Conservation (phyloP, 148 eudicot species). For the Fagopyrum tataricum region DNA sequence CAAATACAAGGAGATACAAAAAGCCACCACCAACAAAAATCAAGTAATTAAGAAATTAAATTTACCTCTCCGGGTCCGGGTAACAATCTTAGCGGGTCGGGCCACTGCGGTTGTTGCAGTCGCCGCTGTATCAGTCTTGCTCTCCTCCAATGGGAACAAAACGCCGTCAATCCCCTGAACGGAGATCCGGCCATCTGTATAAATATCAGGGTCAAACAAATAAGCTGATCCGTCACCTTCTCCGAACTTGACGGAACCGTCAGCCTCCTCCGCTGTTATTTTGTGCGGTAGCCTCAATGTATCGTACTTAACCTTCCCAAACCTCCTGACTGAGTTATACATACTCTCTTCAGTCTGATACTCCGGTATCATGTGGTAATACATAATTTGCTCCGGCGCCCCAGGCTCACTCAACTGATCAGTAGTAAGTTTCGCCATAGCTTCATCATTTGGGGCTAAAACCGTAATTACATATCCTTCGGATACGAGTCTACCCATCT, state of each 20-base stretch:
- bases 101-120: slow-evolving; percentile 4
- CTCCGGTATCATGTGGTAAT: slow-evolving; percentile 54
- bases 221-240: slow-evolving; percentile 49
- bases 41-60: neutral
- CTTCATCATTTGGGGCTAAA: slow-evolving; percentile 56
- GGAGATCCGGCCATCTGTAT: slow-evolving; percentile 55
- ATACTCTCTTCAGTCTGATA: slow-evolving; percentile 65
- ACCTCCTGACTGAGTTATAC: slow-evolving; percentile 56
- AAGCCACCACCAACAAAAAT: neutral
- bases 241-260: slow-evolving; percentile 56
- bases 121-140: slow-evolving; percentile 6
- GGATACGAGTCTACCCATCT: slow-evolving; percentile 50
- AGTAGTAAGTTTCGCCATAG: slow-evolving; percentile 54
- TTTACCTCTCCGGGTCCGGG: slow-evolving; percentile 41
- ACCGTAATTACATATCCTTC: slow-evolving; percentile 57
- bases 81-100: slow-evolving; percentile 32
- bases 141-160: slow-evolving; percentile 41
- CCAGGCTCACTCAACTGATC: slow-evolving; percentile 60
- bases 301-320: slow-evolving; percentile 51
- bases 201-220: slow-evolving; percentile 61
- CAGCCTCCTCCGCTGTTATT: slow-evolving; percentile 51
- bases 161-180: slow-evolving; percentile 66
- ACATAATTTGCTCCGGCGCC: slow-evolving; percentile 60
- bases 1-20: neutral
- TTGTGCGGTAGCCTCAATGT: slow-evolving; percentile 45